Evolutionary conservation across 2,329 filamentous ascomycete genomes (phyloP), one percentile per base, ranked within the genome.

Genomic region (Fusarium compactum): DNA sequence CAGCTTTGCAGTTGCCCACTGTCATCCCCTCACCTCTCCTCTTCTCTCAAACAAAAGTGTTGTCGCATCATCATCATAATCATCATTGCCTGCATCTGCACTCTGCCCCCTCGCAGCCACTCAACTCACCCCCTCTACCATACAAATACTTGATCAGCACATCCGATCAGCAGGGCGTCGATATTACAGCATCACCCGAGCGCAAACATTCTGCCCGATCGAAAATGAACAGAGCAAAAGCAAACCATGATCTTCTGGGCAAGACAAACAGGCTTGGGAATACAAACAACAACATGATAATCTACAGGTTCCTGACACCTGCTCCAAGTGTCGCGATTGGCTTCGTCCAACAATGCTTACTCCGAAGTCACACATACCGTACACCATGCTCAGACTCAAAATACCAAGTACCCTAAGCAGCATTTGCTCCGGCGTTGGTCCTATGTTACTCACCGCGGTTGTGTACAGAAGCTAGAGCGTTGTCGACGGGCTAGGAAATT

Each of bases 341-440:
- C 38, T 50, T 55, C 64, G 60, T 69, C 54, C 57, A 51, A 67
- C 63, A 38, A 58, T 50, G 58, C 56, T 45, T 29, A 46, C 72
- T 53, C 71, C 63, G 61, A 62, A 61, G 73, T 74, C 56, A 61
- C 60, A 73, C 72, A 59, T 58, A 55, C 59, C 58, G 55, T 32
- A 45, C 43, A 52, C 34, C 10, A 43, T 20, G 52, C 40, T 53
- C 45, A n/a, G 29, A 41, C 29, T 66, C 62, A 69, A 45, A 55
- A 53, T 50, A 44, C 32, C 55, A 58, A 55, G 27, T 32, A 60
- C 34, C 40, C 52, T 55, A 52, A 43, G 46, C 46, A 54, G 30
- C 38, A 46, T 60, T 52, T 72, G 41, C 50, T 64, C 63, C 46
- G 54, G 51, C 24, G 51, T 59, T 69, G 57, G 51, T 66, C 48